A percentile compares a stretch with the other conserved stretches of the same genome.
Conservation (phyloP, 352 stramenopile genomes). For the Pythium volutum region DNA sequence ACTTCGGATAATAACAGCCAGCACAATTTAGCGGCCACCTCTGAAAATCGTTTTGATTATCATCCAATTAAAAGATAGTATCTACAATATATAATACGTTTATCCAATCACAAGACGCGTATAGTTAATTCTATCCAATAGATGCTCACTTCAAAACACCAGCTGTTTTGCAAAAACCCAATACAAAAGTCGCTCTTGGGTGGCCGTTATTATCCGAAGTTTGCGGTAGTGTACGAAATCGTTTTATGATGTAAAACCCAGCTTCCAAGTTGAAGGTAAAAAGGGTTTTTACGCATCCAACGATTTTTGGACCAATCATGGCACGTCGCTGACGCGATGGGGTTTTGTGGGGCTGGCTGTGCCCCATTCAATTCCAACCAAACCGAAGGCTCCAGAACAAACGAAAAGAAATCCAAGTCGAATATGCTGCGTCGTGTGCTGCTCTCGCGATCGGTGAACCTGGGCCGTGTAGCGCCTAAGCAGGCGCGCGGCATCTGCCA, state of each 20-base stretch:
- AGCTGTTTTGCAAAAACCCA: too few relatives aligned
- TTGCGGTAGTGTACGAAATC: too few relatives aligned
- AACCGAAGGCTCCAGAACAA: constrained; percentile 15
- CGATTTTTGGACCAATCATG: constrained; percentile 8
- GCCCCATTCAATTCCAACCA: constrained; percentile 18
- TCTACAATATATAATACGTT: too few relatives aligned
- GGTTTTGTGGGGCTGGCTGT: constrained; percentile 5
- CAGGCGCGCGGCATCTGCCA: constrained; percentile 48
- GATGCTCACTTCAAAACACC: too few relatives aligned
- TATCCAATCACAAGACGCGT: too few relatives aligned
- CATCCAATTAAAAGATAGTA: too few relatives aligned
- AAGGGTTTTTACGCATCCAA: constrained; percentile 18
- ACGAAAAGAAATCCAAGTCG: background rate
- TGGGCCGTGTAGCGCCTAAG: constrained; percentile 35
- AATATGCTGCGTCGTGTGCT: constrained; percentile 65
- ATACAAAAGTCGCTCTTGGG: too few relatives aligned
- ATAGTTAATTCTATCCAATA: too few relatives aligned
- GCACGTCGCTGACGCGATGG: constrained; percentile 6
- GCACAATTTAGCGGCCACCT: too few relatives aligned
- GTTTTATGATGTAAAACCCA: background rate
- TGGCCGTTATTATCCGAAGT: too few relatives aligned
- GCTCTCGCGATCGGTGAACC: constrained; percentile 39
- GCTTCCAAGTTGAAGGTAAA: constrained; percentile 25
- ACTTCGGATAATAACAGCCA: too few relatives aligned
- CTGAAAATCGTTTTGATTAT: too few relatives aligned